phyloP scores from a whole-genome alignment of 2,329 filamentous ascomycete species.

The Aspergillus sp. region DNA sequence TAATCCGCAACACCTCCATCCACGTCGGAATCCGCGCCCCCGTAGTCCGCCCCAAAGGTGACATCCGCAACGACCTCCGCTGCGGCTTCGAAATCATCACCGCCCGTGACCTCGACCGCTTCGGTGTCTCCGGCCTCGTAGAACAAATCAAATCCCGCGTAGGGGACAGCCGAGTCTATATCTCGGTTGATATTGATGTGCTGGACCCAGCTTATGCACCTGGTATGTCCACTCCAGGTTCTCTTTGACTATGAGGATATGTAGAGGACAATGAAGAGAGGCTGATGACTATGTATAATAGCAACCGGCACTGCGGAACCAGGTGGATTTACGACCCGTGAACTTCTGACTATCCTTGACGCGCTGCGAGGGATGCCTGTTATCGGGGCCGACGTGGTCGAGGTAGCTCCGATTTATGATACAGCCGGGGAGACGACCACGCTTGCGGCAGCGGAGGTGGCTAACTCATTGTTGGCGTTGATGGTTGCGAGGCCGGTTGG shows the following conservation, averaged over 20 bases:
- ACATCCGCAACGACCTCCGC: constrained; percentile 54
- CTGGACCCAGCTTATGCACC: constrained; percentile 58
- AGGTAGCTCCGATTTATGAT: constrained; percentile 60
- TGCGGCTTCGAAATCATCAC: constrained; percentile 59
- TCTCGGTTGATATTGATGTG: constrained; percentile 60
- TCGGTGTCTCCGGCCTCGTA: constrained; percentile 52
- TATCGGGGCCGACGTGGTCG: constrained; percentile 58
- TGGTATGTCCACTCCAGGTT: constrained; percentile 31
- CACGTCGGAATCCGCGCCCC: constrained; percentile 60
- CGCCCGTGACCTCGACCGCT: constrained; percentile 55
- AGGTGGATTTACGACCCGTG: constrained; percentile 58
- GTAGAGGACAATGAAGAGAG: not conserved
- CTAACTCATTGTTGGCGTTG: constrained; percentile 51
- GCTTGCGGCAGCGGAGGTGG: constrained; percentile 58
- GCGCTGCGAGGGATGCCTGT: constrained; percentile 54
- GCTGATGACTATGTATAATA: constrained; percentile 16
- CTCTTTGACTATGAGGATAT: not conserved
- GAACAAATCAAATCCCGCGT: constrained; percentile 52
- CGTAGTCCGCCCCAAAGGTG: constrained; percentile 51
- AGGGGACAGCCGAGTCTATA: constrained; percentile 53
- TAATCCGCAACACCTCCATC: constrained; percentile 57
- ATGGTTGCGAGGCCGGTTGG: constrained; percentile 27
- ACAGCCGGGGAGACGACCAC: constrained; percentile 56
- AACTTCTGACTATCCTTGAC: constrained; percentile 57
- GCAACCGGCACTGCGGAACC: constrained; percentile 59